Percentiles rank a stretch among this genome's conserved stretches.
Conservation (phyloP, 139 green algal species). For the Astrephomene gubernaculifera region DNA sequence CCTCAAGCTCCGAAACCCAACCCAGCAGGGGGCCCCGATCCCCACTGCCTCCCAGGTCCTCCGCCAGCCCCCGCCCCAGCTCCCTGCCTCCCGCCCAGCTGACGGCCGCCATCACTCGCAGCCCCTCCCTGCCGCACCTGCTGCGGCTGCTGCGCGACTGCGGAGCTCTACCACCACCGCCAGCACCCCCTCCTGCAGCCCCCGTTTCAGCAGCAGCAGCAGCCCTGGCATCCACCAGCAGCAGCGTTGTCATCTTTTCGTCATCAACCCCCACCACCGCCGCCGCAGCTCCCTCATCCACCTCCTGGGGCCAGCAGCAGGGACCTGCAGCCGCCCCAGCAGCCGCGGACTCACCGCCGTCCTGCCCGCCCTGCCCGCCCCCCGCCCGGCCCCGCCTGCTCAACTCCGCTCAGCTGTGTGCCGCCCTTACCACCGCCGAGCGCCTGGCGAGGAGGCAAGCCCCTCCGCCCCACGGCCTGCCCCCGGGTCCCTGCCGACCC, state of each 20-base stretch:
- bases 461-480: not conserved
- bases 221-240: no score
- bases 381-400: not conserved
- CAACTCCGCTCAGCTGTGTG: conserved; percentile 25
- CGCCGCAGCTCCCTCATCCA: no score
- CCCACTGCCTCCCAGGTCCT: not conserved
- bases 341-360: not conserved
- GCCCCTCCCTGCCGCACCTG: not conserved
- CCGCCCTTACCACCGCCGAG: not conserved
- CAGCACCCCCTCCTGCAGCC: no score
- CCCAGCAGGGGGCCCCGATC: not conserved
- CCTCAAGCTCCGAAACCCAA: not conserved
- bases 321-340: no score
- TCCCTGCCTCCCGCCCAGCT: not conserved
- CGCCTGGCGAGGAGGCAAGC: not conserved
- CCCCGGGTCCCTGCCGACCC: not conserved
- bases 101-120: not conserved
- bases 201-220: not conserved
- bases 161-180: not conserved
- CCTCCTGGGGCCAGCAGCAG: no score
- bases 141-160: not conserved
- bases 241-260: no score
- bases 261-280: no score
- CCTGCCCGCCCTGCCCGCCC: not conserved
- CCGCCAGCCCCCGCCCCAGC: not conserved